These are phyloP conservation scores for Flaveria bidentis DNA, from an alignment of 129 eudicot species.

Conservation along the genomic window DNA sequence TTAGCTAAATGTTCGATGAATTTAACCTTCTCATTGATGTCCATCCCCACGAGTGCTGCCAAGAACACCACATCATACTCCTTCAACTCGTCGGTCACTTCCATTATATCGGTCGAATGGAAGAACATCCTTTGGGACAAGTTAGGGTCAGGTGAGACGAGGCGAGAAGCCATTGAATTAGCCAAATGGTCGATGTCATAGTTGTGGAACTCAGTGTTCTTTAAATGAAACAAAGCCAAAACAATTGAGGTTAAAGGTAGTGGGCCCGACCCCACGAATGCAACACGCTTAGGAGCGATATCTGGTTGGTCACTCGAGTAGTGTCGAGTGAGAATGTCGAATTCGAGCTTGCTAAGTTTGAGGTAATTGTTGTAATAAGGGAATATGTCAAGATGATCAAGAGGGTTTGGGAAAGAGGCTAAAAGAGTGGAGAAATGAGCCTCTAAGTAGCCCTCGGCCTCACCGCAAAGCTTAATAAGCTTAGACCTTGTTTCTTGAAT, in stretches of 20 bases:
- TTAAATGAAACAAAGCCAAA: constrained; percentile 64
- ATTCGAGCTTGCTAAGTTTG: constrained; percentile 72
- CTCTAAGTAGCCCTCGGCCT: constrained; percentile 77
- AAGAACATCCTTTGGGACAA: constrained; percentile 65
- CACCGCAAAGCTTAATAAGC: constrained; percentile 66
- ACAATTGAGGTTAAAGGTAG: constrained; percentile 85
- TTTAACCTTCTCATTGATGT: constrained; percentile 54
- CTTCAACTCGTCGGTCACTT: constrained; percentile 49
- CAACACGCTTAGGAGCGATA: constrained; percentile 41
- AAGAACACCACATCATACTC: constrained; percentile 77
- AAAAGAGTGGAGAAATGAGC: constrained; percentile 63
- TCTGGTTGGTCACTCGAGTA: constrained; percentile 6
- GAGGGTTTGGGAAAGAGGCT: constrained; percentile 52
- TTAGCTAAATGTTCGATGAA: constrained; percentile 62
- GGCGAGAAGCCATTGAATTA: constrained; percentile 58
- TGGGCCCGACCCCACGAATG: constrained; percentile 90
- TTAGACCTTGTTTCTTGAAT: constrained; percentile 61
- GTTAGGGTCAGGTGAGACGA: constrained; percentile 60
- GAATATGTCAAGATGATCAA: constrained; percentile 63
- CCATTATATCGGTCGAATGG: constrained; percentile 61
- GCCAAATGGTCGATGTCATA: constrained; percentile 77
- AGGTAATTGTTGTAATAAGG: constrained; percentile 78
- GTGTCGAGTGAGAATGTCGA: constrained; percentile 55
- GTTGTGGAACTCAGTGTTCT: constrained; percentile 62
- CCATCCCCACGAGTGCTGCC: constrained; percentile 94